A percentile compares a stretch with the other conserved stretches of the same genome.
Evolutionary conservation across 2,329 filamentous ascomycete genomes (phyloP).

Genomic region (Neonectria punicea): DNA sequence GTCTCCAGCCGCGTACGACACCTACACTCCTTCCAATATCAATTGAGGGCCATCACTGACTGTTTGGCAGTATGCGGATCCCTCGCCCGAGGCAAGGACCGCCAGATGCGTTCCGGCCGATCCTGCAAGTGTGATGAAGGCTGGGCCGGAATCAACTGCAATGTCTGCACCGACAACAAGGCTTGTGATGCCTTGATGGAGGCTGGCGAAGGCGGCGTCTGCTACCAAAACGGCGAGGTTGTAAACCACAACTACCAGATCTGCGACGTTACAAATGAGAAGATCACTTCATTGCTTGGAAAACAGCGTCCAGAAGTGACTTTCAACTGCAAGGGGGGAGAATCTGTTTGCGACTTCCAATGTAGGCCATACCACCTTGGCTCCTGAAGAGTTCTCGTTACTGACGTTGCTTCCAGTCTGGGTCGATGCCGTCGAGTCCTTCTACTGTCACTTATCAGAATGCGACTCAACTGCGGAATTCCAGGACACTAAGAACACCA

Average conservation of each 20-base stretch:
- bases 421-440: constrained; percentile 93
- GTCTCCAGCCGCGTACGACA: constrained; percentile 77
- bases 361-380: constrained; percentile 65
- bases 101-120: constrained; percentile 76
- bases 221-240: constrained; percentile 90
- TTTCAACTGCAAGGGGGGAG: constrained; percentile 85
- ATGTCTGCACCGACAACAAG: constrained; percentile 85
- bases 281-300: constrained; percentile 88
- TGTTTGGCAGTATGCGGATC: constrained; percentile 78
- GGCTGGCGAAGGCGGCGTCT: constrained; percentile 82
- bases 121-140: constrained; percentile 89
- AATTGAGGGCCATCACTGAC: constrained; percentile 21
- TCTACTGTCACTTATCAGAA: constrained; percentile 90
- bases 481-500: constrained; percentile 78
- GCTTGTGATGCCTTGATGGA: constrained; percentile 92
- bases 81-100: constrained; percentile 81
- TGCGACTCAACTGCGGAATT: constrained; percentile 80
- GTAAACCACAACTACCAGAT: constrained; percentile 97
- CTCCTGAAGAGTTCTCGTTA: background rate
- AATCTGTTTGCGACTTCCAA: constrained; percentile 89
- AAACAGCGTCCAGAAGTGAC: constrained; percentile 91
- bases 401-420: constrained; percentile 70
- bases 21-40: background rate
- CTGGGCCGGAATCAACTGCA: constrained; percentile 98
- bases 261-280: constrained; percentile 95